A percentile compares a stretch with the other conserved stretches of the same genome.
Conservation (phyloP, 202 grass and related monocot genomes). For the Carex arenaria region DNA sequence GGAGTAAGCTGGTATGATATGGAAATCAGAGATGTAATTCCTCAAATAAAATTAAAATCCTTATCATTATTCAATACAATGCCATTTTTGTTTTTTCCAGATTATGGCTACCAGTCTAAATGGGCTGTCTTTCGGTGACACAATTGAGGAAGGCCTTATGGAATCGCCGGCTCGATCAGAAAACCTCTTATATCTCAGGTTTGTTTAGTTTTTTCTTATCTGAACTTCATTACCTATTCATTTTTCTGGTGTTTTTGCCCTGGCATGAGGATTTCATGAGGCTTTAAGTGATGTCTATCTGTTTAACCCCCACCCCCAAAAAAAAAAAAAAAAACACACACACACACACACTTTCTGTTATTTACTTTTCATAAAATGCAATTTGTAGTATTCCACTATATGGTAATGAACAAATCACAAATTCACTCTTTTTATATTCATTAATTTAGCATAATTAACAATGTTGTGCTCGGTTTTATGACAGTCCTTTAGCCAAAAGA, state of each 20-base stretch:
- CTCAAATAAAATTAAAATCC: neutral
- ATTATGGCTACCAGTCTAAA: constrained; percentile 98
- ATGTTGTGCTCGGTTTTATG: neutral
- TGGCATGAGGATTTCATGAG: neutral
- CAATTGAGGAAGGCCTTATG: constrained; percentile 75
- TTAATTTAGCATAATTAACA: neutral
- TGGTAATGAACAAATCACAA: neutral
- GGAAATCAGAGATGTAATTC: neutral
- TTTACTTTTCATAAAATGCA: neutral
- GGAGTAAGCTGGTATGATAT: neutral
- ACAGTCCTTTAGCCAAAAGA: neutral
- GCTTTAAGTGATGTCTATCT: neutral
- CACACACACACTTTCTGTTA: neutral
- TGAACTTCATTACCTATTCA: neutral
- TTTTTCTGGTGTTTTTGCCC: neutral
- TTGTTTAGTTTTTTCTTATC: constrained; percentile 7
- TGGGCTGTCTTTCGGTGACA: constrained; percentile 77
- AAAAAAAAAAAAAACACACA: no score
- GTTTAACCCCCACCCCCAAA: neutral
- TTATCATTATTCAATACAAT: neutral
- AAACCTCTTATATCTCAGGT: constrained; percentile 53
- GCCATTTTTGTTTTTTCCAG: constrained; percentile 31
- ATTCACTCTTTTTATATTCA: neutral
- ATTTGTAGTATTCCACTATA: neutral
- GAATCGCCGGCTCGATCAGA: constrained; percentile 83